Evolutionary conservation across 2,329 filamentous ascomycete genomes (phyloP), one percentile per base, ranked within the genome.

Genomic region (Fusarium paranaense): DNA sequence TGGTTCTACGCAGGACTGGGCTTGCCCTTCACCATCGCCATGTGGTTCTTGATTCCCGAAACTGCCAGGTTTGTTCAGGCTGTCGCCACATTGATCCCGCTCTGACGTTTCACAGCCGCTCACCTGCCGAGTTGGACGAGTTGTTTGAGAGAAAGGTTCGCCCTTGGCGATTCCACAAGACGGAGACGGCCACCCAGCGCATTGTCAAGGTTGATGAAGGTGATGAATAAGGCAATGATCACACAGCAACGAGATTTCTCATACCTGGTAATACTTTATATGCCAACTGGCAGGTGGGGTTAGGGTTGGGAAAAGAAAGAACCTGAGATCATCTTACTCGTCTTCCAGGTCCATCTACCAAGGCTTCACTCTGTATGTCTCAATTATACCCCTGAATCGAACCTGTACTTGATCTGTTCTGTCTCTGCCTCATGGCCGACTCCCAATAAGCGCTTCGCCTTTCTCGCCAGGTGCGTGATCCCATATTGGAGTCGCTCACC

Each of bases 101-200:
- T 33, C 58, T 61, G 3, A 45, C 27, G 1, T 20, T 33, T n/a
- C n/a, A 7, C 16, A 75, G 71, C 2, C 71, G 64, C 20, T 70
- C 80, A 0, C 80, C 78, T n/a, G 79, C 81, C 4, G 80, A 82
- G 62, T 42, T 82, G 52, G 80, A 82, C 27, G 76, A 79, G 27
- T 69, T 82, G 33, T 81, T 81, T 14, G 74, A 79, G 54, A 45
- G 69, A 20, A 70, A 67, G 61, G 62, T 65, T 20, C 79, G 61
- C n/a, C 66, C 68, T 3, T 74, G 69, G 66, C 37, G 50, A 16
- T 75, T 75, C 11, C 59, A 73, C 6, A 70, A 62, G 13, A 74
- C 66, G 1, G 20, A 56, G 22, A 69, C 66, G 5, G 62, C 56
- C 3, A 69, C 66, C 4, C 66, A 69, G 32, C 37, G 57, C 8